A percentile compares a stretch with the other conserved stretches of the same genome.
Conservation (phyloP, 805 yeast species). For the Debaryomyces tyrocola region DNA sequence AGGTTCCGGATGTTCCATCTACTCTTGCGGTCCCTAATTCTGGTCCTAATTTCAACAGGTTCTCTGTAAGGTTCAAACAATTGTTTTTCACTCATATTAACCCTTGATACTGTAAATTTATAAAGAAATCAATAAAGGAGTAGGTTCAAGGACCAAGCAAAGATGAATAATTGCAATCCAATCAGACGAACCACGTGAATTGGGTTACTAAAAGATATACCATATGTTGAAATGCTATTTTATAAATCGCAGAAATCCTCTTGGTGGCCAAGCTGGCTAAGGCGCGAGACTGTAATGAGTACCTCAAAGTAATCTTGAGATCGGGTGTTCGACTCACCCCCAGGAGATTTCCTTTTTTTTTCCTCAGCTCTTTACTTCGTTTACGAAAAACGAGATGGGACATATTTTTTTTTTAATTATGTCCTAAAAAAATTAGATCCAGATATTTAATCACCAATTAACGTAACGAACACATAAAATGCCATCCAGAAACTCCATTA, state of each 20-base stretch:
- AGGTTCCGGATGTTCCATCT: neutral
- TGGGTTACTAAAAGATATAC: no score
- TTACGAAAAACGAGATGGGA: conserved; percentile 5
- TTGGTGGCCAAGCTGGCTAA: conserved; percentile 52
- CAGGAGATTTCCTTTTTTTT: conserved; percentile 34
- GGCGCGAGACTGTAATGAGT: conserved; percentile 49
- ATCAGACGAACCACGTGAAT: no score
- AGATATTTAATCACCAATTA: neutral
- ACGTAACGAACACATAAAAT: conserved; percentile 28
- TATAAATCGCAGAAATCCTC: conserved; percentile 19
- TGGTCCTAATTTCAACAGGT: no score
- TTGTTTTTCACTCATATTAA: conserved; percentile 2
- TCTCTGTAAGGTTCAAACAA: neutral
- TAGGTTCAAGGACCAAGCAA: no score
- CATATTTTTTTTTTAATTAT: neutral
- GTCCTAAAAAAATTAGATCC: neutral
- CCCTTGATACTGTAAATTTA: no score
- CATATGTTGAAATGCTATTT: neutral
- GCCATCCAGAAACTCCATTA: conserved; percentile 83
- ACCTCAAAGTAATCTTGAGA: conserved; percentile 43
- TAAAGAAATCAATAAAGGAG: no score
- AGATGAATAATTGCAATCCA: no score
- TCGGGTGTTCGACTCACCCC: conserved; percentile 53
- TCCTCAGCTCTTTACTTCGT: conserved; percentile 1
- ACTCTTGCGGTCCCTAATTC: no score